Evolutionary conservation across 208 protist species (phyloP), one percentile per base, ranked within the genome.

Genomic region (Zelonia costaricensis): DNA sequence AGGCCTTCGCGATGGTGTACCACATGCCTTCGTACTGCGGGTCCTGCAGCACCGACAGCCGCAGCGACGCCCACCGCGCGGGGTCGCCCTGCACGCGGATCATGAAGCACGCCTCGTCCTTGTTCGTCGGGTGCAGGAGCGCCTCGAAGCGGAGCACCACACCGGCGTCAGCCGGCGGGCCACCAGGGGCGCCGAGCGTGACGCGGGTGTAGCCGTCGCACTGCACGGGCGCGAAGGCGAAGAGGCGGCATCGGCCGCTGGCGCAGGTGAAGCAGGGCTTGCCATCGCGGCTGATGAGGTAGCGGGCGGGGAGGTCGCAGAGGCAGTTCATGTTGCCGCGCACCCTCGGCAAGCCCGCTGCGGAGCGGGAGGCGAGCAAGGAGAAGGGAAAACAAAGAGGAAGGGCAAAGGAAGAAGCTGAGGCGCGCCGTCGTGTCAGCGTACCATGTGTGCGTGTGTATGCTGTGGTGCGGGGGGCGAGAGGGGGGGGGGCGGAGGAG

Each of bases 251-350:
- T 36, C 66, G 65, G 27, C 77, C 58, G 18, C 74, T 27, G 0
- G 79, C 53, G 64, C 89, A 95, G 28, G 45, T 69, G 64, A 80
- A 95, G 54, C 69, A 58, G 4, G 71, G 52, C 39, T 72, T 78
- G 45, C 89, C 86, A 69, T 83, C 76, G 25, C 79, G 80, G 20
- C 55, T 61, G 22, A 80, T 62, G 36, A 73, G 49, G 48, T 75
- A 82, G 18, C 68, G 70, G 3, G 75, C 86, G 9, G 63, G 73
- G 7, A 59, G 27, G 0, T 76, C 82, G 61, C 89, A 95, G 30
- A 75, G 63, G 67, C 89, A 95, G 71, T 91, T 75, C 88, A 95
- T 94, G n/a, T n/a, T n/a, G n/a, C n/a, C n/a, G n/a, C n/a, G n/a
- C n/a, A n/a, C n/a, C n/a, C n/a, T n/a, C n/a, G n/a, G n/a, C n/a